These are phyloP conservation scores for Diaporthe citrichinensis DNA, from an alignment of 2,329 filamentous ascomycete species.

Conservation along the genomic window DNA sequence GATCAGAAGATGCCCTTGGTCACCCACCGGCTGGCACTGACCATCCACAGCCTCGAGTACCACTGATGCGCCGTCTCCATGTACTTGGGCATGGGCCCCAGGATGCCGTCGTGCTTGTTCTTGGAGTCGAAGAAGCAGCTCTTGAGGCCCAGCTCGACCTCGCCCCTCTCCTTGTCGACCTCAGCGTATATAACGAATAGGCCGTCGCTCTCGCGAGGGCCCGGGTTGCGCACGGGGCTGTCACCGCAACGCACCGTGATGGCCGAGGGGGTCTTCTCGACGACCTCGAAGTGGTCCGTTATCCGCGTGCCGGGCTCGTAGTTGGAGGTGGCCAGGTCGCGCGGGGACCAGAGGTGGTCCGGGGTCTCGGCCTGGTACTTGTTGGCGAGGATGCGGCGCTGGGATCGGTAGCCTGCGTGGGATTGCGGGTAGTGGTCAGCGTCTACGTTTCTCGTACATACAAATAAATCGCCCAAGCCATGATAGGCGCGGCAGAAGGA, in stretches of 20 bases:
- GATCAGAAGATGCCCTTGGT: conserved; percentile 38
- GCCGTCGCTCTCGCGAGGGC: conserved; percentile 72
- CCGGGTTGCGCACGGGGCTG: conserved; percentile 67
- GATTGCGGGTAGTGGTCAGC: conserved; percentile 35
- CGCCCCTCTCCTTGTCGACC: conserved; percentile 69
- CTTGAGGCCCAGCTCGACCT: conserved; percentile 76
- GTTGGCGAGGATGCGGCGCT: conserved; percentile 70
- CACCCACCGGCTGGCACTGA: conserved; percentile 56
- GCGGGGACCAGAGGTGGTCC: conserved; percentile 72
- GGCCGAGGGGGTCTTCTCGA: conserved; percentile 71
- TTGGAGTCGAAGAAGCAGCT: conserved; percentile 70
- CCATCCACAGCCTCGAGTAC: conserved; percentile 58
- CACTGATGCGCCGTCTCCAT: conserved; percentile 54
- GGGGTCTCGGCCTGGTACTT: conserved; percentile 72
- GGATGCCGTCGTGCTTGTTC: conserved; percentile 52
- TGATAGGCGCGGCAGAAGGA: background rate
- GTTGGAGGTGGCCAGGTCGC: conserved; percentile 66
- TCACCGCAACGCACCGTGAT: conserved; percentile 78
- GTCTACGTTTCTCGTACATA: background rate
- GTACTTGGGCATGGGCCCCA: conserved; percentile 53
- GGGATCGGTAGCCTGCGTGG: conserved; percentile 67
- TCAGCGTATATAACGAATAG: conserved; percentile 75
- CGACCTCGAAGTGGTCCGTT: conserved; percentile 80
- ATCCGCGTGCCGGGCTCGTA: conserved; percentile 76
- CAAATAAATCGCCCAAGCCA: background rate